Conservation (phyloP, 2,329 filamentous ascomycete genomes). For the Westerdykella aurantiaca region DNA sequence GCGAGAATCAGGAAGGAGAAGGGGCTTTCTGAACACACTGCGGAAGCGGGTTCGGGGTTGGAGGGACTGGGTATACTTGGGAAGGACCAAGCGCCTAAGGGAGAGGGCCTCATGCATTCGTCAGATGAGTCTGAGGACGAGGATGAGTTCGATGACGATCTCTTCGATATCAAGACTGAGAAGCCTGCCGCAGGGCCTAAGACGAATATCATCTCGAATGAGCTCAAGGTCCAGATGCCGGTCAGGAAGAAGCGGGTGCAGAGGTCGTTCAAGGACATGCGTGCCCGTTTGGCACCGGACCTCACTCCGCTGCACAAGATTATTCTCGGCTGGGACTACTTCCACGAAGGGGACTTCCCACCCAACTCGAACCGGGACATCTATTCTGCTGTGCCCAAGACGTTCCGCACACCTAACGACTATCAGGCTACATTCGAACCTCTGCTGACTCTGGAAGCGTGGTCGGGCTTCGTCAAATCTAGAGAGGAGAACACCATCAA, state of each 20-base stretch:
- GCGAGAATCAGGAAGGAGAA: conserved; percentile 58
- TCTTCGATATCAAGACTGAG: conserved; percentile 55
- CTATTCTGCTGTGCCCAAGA: conserved; percentile 70
- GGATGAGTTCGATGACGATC: conserved; percentile 58
- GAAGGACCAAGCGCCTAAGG: conserved; percentile 69
- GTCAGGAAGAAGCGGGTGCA: conserved; percentile 77
- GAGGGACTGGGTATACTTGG: conserved; percentile 65
- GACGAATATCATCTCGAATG: conserved; percentile 32
- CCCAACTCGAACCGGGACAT: conserved; percentile 63
- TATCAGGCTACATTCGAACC: conserved; percentile 91
- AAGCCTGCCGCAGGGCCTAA: conserved; percentile 38
- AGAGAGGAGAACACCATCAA: conserved; percentile 80
- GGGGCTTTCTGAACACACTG: conserved; percentile 51
- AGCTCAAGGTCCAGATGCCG: conserved; percentile 52
- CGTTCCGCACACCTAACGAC: conserved; percentile 67
- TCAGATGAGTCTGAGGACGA: conserved; percentile 58
- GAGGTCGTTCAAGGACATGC: conserved; percentile 86
- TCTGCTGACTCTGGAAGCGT: conserved; percentile 84
- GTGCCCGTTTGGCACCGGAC: conserved; percentile 83
- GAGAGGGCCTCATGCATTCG: conserved; percentile 85
- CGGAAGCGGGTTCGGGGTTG: conserved; percentile 73
- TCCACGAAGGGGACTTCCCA: conserved; percentile 80
- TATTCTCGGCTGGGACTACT: conserved; percentile 92
- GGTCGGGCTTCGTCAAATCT: conserved; percentile 86
- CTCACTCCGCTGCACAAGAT: conserved; percentile 78